Percentiles rank a stretch among this genome's conserved stretches.
Conservation (phyloP, 306 rosid species). For the Bauhinia variegata region DNA sequence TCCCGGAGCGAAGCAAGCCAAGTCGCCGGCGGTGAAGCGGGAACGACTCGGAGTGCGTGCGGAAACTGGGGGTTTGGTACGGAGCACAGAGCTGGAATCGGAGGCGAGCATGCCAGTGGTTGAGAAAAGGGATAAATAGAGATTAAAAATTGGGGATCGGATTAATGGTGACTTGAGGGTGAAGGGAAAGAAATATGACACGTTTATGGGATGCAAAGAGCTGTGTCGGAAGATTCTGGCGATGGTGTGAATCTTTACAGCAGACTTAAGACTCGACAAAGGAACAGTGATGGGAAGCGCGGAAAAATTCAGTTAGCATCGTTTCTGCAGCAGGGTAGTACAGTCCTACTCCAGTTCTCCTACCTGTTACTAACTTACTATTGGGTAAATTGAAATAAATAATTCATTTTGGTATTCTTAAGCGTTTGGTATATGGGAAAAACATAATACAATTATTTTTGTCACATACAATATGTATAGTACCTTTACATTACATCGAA, state of each 20-base stretch:
- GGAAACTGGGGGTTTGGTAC: slow-evolving; percentile 26
- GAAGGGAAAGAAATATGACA: neutral
- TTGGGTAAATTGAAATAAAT: too few species aligned
- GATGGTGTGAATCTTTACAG: neutral
- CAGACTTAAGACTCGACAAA: neutral
- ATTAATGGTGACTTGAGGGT: slow-evolving; percentile 2
- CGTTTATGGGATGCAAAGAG: too few species aligned
- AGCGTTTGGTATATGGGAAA: too few species aligned
- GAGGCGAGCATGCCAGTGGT: slow-evolving; percentile 44
- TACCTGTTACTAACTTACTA: neutral
- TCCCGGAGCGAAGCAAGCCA: slow-evolving; percentile 31
- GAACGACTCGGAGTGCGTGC: neutral
- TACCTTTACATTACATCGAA: too few species aligned
- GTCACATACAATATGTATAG: too few species aligned
- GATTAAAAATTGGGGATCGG: slow-evolving; percentile 16
- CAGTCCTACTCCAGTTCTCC: too few species aligned
- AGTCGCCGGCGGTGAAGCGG: neutral
- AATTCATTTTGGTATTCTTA: too few species aligned
- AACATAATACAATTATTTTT: too few species aligned
- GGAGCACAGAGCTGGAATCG: slow-evolving; percentile 38
- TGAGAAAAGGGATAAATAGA: neutral
- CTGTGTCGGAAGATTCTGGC: neutral
- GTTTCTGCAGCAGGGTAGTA: neutral
- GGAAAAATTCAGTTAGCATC: slow-evolving; percentile 6
- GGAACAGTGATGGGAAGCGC: neutral